Evolutionary conservation across 306 rosid species (phyloP), one percentile per base, ranked within the genome.

Genomic region (Lathyrus tuberosus): DNA sequence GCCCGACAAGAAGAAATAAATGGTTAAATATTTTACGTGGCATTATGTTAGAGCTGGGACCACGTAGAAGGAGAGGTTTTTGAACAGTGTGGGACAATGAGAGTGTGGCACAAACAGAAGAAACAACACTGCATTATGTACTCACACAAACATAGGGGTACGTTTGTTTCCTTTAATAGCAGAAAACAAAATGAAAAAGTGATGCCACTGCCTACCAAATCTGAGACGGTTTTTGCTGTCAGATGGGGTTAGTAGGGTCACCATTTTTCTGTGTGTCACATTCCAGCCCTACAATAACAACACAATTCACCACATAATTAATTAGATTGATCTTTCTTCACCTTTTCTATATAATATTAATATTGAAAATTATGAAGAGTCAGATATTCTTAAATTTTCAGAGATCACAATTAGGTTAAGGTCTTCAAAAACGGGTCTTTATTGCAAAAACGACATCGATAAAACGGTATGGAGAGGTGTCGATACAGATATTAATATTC

Each of bases 221-320:
- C 17, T 51, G 74, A 54, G 64, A 48, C 54, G 47, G 53, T 26
- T 28, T 26, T 58, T 20, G 80, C 51, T 69, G 81, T 70, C 86
- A 77, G 71, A 77, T 30, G 40, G 80, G 66, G 53, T 43, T 56
- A 54, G 83, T 76, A 78, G 78, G 84, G 69, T 46, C 76, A 72
- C 40, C 79, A 72, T 75, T 60, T 79, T 77, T 35, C 40, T 69
- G 82, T 46, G 79, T 70, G 30, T 53, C 87, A 74, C 61, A 85
- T 81, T 85, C 81, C 68, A 73, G 72, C 71, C 53, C 38, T 66
- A 38, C 64, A 12, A 52, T 7, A 7, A 65, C 60, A 3, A 54
- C 13, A 54, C 35, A 44, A 44, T 54, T 62, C 66, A 64, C 70
- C 60, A 65, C 14, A 7, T 13, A 40, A 9, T 9, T 44, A 13